These are phyloP conservation scores for Nelumbo lutea DNA, from an alignment of 164 flowering plant genomes.

Conservation along the genomic window DNA sequence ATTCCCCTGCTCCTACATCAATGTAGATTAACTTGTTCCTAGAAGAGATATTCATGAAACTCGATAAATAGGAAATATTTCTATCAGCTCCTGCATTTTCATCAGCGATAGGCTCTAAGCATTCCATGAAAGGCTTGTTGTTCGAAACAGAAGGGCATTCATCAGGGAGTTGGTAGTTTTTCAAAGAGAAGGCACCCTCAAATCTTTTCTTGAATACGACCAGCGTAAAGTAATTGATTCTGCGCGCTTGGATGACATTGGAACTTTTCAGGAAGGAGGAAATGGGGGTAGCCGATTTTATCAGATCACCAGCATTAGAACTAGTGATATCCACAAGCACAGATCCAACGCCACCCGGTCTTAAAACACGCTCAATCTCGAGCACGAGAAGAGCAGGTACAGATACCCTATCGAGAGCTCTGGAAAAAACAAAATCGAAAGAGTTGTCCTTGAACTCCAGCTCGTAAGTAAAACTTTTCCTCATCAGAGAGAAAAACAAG, in stretches of 20 bases:
- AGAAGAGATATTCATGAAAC: slow-evolving; percentile 42
- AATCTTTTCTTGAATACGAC: slow-evolving; percentile 67
- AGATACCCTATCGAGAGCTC: slow-evolving; percentile 54
- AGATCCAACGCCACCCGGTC: slow-evolving; percentile 76
- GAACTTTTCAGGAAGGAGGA: slow-evolving; percentile 63
- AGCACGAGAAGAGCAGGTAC: slow-evolving; percentile 77
- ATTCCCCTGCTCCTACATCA: slow-evolving; percentile 62
- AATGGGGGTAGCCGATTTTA: slow-evolving; percentile 66
- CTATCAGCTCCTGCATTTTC: slow-evolving; percentile 23
- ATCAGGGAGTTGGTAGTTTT: slow-evolving; percentile 45
- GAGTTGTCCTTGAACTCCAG: slow-evolving; percentile 50
- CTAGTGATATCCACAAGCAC: slow-evolving; percentile 41
- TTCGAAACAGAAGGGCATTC: slow-evolving; percentile 51
- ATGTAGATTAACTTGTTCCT: slow-evolving; percentile 50
- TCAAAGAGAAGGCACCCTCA: slow-evolving; percentile 31
- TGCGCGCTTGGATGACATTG: slow-evolving; percentile 50
- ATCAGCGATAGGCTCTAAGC: slow-evolving; percentile 59
- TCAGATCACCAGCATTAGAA: slow-evolving; percentile 37
- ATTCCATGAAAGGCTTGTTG: slow-evolving; percentile 39
- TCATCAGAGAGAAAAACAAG: slow-evolving; percentile 39
- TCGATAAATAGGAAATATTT: slow-evolving; percentile 44
- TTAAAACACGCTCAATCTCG: slow-evolving; percentile 78
- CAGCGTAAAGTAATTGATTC: slow-evolving; percentile 37
- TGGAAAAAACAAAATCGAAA: slow-evolving; percentile 73
- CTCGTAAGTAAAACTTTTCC: slow-evolving; percentile 37